Evolutionary conservation across 164 flowering plant species (phyloP).

Genomic region (Nymphaea colorata): DNA sequence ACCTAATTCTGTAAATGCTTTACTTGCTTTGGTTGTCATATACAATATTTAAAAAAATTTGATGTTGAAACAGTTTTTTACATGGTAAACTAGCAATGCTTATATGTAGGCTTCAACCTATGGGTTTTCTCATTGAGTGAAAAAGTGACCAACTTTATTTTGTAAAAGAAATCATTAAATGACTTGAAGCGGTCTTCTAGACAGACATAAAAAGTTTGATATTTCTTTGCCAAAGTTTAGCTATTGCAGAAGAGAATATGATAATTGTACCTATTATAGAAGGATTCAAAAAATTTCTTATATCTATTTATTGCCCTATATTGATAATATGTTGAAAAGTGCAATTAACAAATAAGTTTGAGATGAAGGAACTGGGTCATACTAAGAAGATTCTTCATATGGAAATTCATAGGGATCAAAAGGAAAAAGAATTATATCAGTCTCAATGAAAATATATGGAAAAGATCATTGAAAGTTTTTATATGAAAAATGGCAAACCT

Average conservation of each 20-base stretch:
- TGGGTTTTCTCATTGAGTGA: neutral
- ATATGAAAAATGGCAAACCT: conserved; percentile 1
- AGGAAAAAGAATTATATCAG: neutral
- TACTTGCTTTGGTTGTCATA: conserved; percentile 2
- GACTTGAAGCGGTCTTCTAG: conserved; percentile 1
- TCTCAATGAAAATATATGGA: neutral
- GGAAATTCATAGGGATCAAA: conserved; percentile 2
- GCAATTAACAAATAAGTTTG: neutral
- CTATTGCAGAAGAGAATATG: conserved; percentile 4
- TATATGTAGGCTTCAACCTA: conserved; percentile 1
- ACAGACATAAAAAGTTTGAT: conserved; percentile 1
- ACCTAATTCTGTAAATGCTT: neutral
- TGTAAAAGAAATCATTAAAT: conserved; percentile 4
- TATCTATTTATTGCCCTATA: conserved; percentile 1
- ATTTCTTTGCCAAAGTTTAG: neutral
- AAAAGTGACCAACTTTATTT: conserved; percentile 1
- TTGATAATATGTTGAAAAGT: conserved; percentile 4
- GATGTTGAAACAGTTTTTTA: conserved; percentile 4
- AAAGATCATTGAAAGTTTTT: neutral
- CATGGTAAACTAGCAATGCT: conserved; percentile 4
- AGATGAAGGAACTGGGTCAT: conserved; percentile 2
- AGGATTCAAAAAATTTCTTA: neutral
- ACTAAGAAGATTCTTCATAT: neutral
- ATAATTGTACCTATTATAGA: conserved; percentile 3
- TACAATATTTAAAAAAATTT: neutral